Percentiles rank a stretch among this genome's conserved stretches.
Evolutionary conservation across 2,329 filamentous ascomycete species (phyloP).

Genomic region (Alternaria arborescens): DNA sequence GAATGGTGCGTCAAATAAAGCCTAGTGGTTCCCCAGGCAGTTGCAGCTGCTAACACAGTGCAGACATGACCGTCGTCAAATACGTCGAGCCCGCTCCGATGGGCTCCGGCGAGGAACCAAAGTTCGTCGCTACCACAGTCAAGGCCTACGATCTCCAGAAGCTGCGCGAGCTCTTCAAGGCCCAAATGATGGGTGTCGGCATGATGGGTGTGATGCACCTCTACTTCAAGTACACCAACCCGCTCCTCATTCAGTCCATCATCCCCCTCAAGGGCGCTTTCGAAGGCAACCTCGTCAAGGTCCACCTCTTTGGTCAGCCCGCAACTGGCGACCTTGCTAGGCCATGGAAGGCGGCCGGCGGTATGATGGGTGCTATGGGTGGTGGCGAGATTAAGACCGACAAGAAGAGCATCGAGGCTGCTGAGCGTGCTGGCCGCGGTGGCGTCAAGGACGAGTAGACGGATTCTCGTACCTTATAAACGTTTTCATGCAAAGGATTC

Average conservation of each 20-base stretch:
- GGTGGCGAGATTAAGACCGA: slow-evolving; percentile 83
- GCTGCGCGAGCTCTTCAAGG: slow-evolving; percentile 84
- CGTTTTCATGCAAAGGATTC: not conserved
- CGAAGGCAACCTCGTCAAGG: slow-evolving; percentile 95
- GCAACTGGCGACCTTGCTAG: slow-evolving; percentile 91
- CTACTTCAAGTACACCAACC: slow-evolving; percentile 99
- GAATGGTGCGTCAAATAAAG: slow-evolving; percentile 75
- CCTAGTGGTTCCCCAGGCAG: not conserved
- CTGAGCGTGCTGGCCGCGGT: slow-evolving; percentile 60
- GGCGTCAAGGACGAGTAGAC: slow-evolving; percentile 63
- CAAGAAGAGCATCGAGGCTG: slow-evolving; percentile 65
- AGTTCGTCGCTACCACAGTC: slow-evolving; percentile 95
- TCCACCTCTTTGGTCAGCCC: slow-evolving; percentile 87
- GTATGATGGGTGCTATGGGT: slow-evolving; percentile 82
- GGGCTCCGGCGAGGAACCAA: slow-evolving; percentile 92
- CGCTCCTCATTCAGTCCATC: slow-evolving; percentile 97
- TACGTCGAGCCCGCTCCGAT: slow-evolving; percentile 96
- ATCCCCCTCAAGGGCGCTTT: slow-evolving; percentile 95
- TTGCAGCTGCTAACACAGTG: slow-evolving; percentile 22
- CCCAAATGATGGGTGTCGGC: slow-evolving; percentile 91
- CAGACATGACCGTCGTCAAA: slow-evolving; percentile 96
- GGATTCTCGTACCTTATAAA: not conserved
- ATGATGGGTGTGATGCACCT: slow-evolving; percentile 99
- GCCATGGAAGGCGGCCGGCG: slow-evolving; percentile 87
- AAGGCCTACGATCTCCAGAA: slow-evolving; percentile 93